Conservation (phyloP, 139 green algal species). For the Picochlorum sp. region DNA sequence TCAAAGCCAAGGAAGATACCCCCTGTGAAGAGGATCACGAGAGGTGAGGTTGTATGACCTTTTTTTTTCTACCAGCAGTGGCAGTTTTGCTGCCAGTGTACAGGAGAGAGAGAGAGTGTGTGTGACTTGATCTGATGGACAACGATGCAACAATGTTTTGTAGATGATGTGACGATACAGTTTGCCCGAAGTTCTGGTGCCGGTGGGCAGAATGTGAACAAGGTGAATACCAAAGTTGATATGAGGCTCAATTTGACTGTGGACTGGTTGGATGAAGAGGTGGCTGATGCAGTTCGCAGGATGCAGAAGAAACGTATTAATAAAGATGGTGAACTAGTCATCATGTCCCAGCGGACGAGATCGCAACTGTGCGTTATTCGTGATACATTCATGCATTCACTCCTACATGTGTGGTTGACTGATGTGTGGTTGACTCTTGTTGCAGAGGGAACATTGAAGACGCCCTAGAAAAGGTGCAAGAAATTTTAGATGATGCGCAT, state of each 20-base stretch:
- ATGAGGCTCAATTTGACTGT: slow-evolving; percentile 75
- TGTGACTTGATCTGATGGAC: not conserved
- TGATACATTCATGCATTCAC: slow-evolving; percentile 1
- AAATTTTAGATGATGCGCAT: slow-evolving; percentile 68
- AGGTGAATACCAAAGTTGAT: slow-evolving; percentile 95
- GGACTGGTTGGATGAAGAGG: slow-evolving; percentile 70
- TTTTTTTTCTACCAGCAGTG: not conserved
- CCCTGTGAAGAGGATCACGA: slow-evolving; percentile 8
- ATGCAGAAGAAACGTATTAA: slow-evolving; percentile 88
- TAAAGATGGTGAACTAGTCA: slow-evolving; percentile 81
- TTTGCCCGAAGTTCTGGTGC: slow-evolving; percentile 83
- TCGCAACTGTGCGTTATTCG: slow-evolving; percentile 50
- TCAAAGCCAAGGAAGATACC: not conserved
- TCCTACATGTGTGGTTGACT: not conserved
- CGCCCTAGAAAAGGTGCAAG: slow-evolving; percentile 79
- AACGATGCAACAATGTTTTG: not conserved
- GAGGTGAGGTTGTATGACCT: slow-evolving; percentile 12
- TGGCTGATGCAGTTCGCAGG: slow-evolving; percentile 58
- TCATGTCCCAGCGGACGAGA: slow-evolving; percentile 71
- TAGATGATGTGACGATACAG: slow-evolving; percentile 82
- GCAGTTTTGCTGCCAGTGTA: too few species aligned
- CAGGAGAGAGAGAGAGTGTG: not conserved
- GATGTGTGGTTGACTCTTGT: slow-evolving; percentile 31
- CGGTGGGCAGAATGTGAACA: slow-evolving; percentile 93
- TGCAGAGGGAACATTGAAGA: slow-evolving; percentile 79